Conservation (phyloP, 1,139 yeast species). For the Protomyces macrosporus region DNA sequence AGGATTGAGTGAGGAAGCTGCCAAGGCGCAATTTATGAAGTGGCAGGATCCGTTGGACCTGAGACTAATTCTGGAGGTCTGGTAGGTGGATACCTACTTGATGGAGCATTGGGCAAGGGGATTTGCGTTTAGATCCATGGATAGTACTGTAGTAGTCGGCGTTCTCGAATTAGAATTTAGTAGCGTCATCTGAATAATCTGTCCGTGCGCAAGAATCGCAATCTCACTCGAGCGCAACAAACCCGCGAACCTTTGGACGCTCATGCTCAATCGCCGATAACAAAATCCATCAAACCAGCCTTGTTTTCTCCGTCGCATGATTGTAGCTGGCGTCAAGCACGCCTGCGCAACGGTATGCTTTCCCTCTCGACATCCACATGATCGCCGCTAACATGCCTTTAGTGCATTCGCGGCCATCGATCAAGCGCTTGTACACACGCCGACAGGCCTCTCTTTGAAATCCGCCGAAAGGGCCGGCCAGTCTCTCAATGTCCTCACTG, state of each 20-base stretch:
- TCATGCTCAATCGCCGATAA: too few relatives aligned
- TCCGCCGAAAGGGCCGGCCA: conserved; percentile 85
- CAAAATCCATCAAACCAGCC: not conserved
- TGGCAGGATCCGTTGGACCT: conserved; percentile 28
- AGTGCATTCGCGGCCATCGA: conserved; percentile 48
- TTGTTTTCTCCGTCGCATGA: conserved; percentile 4
- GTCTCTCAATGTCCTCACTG: conserved; percentile 35
- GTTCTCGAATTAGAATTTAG: too few relatives aligned
- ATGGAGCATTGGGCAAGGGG: too few relatives aligned
- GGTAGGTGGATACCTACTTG: not conserved
- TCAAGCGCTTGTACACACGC: conserved; percentile 82
- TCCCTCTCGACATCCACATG: not conserved
- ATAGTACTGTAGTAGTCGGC: too few relatives aligned
- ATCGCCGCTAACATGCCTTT: not conserved
- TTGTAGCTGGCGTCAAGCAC: conserved; percentile 20
- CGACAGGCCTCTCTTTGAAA: conserved; percentile 71
- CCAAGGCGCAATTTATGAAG: conserved; percentile 46
- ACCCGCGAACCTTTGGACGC: too few relatives aligned
- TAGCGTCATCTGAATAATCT: too few relatives aligned
- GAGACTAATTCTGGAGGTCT: conserved; percentile 23
- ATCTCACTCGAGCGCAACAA: too few relatives aligned
- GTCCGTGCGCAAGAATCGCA: too few relatives aligned
- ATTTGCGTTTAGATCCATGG: too few relatives aligned
- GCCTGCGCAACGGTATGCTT: conserved; percentile 14
- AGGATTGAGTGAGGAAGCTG: conserved; percentile 51